A percentile compares a stretch with the other conserved stretches of the same genome.
Conservation (phyloP, 2,329 filamentous ascomycete species). For the Emericellopsis atlantica region DNA sequence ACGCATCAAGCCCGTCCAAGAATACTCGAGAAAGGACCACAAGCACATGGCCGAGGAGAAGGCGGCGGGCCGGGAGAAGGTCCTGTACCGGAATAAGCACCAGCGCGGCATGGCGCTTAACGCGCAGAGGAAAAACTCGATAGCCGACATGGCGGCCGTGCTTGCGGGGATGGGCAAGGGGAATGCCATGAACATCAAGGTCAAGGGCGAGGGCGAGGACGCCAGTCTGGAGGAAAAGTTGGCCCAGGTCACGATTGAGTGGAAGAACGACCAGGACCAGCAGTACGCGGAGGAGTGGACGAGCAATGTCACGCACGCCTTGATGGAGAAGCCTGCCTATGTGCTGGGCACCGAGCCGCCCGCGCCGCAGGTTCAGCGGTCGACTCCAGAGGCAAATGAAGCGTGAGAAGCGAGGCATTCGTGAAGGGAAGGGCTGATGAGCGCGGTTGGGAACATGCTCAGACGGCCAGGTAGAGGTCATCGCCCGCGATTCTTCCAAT, state of each 20-base stretch:
- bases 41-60: slow-evolving; percentile 16
- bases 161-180: slow-evolving; percentile 38
- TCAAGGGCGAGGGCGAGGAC: slow-evolving; percentile 8
- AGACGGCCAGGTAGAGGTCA: no score
- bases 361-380: no score
- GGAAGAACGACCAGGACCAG: slow-evolving; percentile 34
- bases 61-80: slow-evolving; percentile 17
- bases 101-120: slow-evolving; percentile 41
- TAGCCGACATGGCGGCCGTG: slow-evolving; percentile 52
- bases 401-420: no score
- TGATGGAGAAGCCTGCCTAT: slow-evolving; percentile 18
- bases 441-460: no score
- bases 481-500: no score
- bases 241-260: slow-evolving; percentile 33
- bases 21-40: slow-evolving; percentile 19
- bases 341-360: slow-evolving; percentile 1
- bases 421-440: no score
- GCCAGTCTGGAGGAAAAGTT: slow-evolving; percentile 11
- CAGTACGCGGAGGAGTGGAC: slow-evolving; percentile 36
- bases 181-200: slow-evolving; percentile 26
- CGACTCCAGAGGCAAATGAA: no score
- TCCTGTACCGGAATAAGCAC: slow-evolving; percentile 18
- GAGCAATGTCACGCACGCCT: slow-evolving; percentile 36
- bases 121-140: slow-evolving; percentile 46
- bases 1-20: slow-evolving; percentile 21